Evolutionary conservation across 805 yeast genomes (phyloP), one percentile per base, ranked within the genome.

Genomic region (Candida coquimbonensis): DNA sequence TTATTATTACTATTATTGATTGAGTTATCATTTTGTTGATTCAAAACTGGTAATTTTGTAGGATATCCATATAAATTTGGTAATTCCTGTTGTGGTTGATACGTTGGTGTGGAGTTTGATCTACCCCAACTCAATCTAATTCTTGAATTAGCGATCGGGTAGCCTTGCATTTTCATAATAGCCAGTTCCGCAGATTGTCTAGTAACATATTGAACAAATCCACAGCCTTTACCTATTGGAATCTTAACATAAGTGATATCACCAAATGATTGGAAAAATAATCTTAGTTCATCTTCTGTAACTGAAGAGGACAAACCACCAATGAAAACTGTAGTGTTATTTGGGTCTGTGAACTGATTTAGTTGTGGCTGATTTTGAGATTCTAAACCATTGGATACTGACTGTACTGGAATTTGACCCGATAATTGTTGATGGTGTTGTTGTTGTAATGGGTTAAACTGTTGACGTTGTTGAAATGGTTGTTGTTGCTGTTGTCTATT

Each of bases 91-190:
- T 57, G 63, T 14, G 50, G 55, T 32, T 51, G 54, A 46, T 59
- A 57, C 31, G 47, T 21, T 36, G 54, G 56, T 32, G 52, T 50
- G 12, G 56, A 47, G 34, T 53, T 56, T 5, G 85, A 77, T 53
- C 88, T 75, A 29, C 96, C 96, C 96, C 96, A 89, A 43, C 91
- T 82, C 47, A 89, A 73, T 55, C 96, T 73, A 41, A 89, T 81
- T 50, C 91, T 74, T 47, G 87, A 82, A 47, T 87, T 89, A 42
- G 90, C 91, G 54, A 89, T 82, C 34, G 88, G 87, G 60, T 80
- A 87, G 9, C 96, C 96, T 65, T 89, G 96, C 95, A 89, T 84
- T 51, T 82, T 84, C 33, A 78, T 72, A 50, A 89, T 85, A 11
- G 96, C 95, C 45, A 74, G 74, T 64, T 90, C 96, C 2, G 96